Conservation (phyloP, 495 filamentous ascomycete species). For the Penicillium desertorum region DNA sequence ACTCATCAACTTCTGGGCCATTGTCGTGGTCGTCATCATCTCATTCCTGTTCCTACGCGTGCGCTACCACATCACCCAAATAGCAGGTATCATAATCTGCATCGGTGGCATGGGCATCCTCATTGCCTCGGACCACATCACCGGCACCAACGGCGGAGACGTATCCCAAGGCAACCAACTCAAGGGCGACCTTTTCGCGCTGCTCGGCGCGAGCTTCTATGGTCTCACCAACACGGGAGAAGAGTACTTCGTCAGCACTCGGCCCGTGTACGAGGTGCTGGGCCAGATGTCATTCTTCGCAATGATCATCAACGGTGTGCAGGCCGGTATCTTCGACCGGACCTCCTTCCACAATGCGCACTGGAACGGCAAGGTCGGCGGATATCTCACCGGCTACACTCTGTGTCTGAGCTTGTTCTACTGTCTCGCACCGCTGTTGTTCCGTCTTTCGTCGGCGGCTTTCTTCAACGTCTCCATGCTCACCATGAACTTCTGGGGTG, state of each 20-base stretch:
- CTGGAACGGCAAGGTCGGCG: conserved; percentile 65
- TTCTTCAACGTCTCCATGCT: conserved; percentile 96
- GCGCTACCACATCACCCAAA: conserved; percentile 82
- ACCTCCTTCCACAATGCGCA: conserved; percentile 63
- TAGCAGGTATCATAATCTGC: conserved; percentile 83
- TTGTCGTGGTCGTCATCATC: conserved; percentile 84
- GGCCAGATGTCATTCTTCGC: conserved; percentile 88
- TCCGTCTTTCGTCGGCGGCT: conserved; percentile 84
- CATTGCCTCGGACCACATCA: conserved; percentile 84
- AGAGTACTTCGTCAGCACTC: conserved; percentile 85
- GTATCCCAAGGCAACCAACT: conserved; percentile 62
- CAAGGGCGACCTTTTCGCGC: conserved; percentile 90
- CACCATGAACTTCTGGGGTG: conserved; percentile 96
- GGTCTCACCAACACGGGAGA: conserved; percentile 87
- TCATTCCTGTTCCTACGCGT: conserved; percentile 81
- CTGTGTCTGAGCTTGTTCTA: conserved; percentile 82
- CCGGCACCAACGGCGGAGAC: conserved; percentile 59
- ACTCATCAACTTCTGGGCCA: conserved; percentile 98
- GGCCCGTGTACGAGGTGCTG: conserved; percentile 90
- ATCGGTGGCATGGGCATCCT: conserved; percentile 90
- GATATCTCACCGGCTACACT: conserved; percentile 86
- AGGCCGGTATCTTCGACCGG: conserved; percentile 88
- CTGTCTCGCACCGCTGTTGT: conserved; percentile 76
- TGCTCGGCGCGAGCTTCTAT: conserved; percentile 87
- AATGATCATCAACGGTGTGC: conserved; percentile 85